These are phyloP conservation scores for Lumnitzera littorea DNA, from an alignment of 345 rosid species.

Conservation along the genomic window DNA sequence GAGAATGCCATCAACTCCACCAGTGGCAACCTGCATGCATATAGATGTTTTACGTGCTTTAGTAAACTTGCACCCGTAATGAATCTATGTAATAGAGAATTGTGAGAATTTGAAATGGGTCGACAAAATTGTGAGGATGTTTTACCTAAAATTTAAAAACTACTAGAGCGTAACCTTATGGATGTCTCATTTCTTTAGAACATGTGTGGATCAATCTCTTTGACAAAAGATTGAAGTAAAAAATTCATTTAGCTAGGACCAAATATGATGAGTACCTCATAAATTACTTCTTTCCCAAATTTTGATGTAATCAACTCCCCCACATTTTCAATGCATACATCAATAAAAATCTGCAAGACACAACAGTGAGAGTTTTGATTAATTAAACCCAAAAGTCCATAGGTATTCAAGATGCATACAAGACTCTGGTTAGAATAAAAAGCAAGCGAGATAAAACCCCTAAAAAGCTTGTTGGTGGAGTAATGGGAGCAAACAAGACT, in stretches of 20 bases:
- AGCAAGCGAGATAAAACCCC: no score
- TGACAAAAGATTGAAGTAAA: no score
- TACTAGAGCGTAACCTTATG: no score
- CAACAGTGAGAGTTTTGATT: background rate
- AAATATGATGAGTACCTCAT: slow-evolving; percentile 42
- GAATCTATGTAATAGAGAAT: no score
- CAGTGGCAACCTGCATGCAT: slow-evolving; percentile 50
- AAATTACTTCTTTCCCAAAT: slow-evolving; percentile 67
- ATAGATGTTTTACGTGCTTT: no score
- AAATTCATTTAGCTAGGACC: no score
- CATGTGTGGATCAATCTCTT: no score
- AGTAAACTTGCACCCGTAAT: no score
- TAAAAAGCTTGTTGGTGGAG: background rate
- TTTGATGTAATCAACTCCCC: slow-evolving; percentile 68
- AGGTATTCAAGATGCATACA: background rate
- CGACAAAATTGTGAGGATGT: no score
- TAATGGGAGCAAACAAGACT: background rate
- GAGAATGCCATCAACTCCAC: slow-evolving; percentile 67
- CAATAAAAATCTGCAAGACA: slow-evolving; percentile 62
- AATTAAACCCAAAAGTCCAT: background rate
- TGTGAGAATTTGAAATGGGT: no score
- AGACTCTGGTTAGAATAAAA: background rate
- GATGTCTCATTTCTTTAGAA: no score
- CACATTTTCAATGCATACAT: slow-evolving; percentile 53
- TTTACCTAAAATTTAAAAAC: no score